Evolutionary conservation across 2,329 filamentous ascomycete genomes (phyloP).

Genomic region (Pyricularia sp.): DNA sequence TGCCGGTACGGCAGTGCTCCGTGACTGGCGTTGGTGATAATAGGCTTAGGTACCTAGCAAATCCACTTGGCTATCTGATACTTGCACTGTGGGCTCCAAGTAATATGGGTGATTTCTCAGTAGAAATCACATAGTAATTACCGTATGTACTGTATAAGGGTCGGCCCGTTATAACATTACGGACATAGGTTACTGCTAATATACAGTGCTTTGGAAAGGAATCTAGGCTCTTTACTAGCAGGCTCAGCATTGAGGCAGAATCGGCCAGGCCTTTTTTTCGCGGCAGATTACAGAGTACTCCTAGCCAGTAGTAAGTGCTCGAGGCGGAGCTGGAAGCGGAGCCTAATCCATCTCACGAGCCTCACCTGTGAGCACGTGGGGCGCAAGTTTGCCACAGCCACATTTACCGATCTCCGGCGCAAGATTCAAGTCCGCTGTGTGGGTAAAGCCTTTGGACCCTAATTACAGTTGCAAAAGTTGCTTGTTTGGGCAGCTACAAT

Average conservation of each 20-base stretch:
- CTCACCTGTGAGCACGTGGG: background rate
- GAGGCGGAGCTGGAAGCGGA: background rate
- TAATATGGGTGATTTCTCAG: background rate
- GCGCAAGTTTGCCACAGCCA: background rate
- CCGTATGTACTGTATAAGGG: background rate
- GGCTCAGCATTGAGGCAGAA: background rate
- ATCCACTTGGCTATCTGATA: background rate
- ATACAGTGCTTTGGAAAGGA: background rate
- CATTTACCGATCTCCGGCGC: background rate
- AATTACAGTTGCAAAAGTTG: no score
- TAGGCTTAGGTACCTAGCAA: background rate
- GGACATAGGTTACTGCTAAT: background rate
- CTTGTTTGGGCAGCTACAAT: no score
- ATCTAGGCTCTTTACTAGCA: background rate
- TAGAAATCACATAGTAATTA: background rate
- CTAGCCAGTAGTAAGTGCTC: background rate
- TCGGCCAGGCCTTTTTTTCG: background rate
- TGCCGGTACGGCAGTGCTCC: background rate
- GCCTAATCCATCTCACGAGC: background rate
- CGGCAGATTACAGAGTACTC: background rate
- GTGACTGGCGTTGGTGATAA: background rate
- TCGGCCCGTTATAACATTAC: background rate
- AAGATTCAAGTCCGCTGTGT: no score
- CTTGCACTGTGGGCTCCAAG: background rate
- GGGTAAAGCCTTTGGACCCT: no score